Conservation (phyloP, 495 filamentous ascomycete genomes). For the Lasiosphaeris hirsuta region DNA sequence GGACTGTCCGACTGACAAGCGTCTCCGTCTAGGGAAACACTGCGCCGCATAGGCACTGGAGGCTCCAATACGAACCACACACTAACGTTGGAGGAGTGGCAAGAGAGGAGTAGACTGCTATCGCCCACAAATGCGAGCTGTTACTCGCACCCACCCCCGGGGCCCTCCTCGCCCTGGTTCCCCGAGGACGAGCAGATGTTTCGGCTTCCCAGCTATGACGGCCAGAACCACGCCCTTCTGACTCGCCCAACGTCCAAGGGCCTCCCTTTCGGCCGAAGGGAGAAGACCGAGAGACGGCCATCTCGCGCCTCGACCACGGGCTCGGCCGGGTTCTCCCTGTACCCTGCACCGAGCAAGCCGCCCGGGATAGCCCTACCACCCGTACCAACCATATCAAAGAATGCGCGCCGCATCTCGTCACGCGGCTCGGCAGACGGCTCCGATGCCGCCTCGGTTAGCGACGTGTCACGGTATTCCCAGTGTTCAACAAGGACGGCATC, state of each 20-base stretch:
- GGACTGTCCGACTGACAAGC: not conserved
- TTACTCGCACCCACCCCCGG: not conserved
- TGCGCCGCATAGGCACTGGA: constrained; percentile 11
- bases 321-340: constrained; percentile 23
- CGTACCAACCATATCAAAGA: constrained; percentile 6
- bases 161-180: not conserved
- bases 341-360: constrained; percentile 25
- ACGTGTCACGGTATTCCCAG: constrained; percentile 19
- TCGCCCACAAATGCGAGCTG: not conserved
- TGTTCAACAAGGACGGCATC: constrained; percentile 12
- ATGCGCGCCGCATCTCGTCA: constrained; percentile 1
- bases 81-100: not conserved
- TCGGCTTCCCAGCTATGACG: not conserved
- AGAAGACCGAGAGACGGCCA: constrained; percentile 23
- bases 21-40: constrained; percentile 4
- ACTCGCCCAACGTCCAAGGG: not conserved
- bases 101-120: not conserved
- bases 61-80: not conserved
- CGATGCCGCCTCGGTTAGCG: constrained; percentile 10
- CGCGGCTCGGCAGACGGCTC: constrained; percentile 21
- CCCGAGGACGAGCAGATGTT: not conserved
- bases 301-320: constrained; percentile 14
- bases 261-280: constrained; percentile 13
- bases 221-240: not conserved
- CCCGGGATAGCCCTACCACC: constrained; percentile 20